These are phyloP conservation scores for Cyclaneusma minus DNA, from an alignment of 2,329 filamentous ascomycete genomes.

Conservation along the genomic window DNA sequence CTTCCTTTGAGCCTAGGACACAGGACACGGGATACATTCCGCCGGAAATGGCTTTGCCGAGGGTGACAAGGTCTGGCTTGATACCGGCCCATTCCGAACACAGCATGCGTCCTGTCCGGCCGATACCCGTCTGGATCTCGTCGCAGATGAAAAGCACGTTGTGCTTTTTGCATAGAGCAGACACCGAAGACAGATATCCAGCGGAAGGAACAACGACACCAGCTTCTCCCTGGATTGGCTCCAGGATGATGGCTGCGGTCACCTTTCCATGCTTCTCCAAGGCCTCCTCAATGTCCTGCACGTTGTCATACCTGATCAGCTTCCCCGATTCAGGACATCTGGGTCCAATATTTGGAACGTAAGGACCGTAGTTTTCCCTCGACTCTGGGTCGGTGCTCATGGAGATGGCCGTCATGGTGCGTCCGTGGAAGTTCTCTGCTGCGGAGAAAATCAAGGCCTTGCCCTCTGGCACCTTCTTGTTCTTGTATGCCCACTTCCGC, in stretches of 20 bases:
- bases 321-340: slow-evolving; percentile 59
- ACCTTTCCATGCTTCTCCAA: slow-evolving; percentile 70
- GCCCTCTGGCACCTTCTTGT: slow-evolving; percentile 74
- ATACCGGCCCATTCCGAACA: slow-evolving; percentile 91
- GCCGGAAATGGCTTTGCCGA: slow-evolving; percentile 95
- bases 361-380: slow-evolving; percentile 91
- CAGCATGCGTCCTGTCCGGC: slow-evolving; percentile 82
- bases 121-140: slow-evolving; percentile 97
- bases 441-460: slow-evolving; percentile 76
- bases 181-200: slow-evolving; percentile 66
- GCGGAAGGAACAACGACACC: slow-evolving; percentile 91
- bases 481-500: slow-evolving; percentile 95
- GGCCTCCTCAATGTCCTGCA: slow-evolving; percentile 65
- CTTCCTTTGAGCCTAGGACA: slow-evolving; percentile 72
- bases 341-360: slow-evolving; percentile 77
- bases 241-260: slow-evolving; percentile 83
- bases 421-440: slow-evolving; percentile 88
- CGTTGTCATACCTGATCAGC: slow-evolving; percentile 73
- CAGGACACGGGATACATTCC: slow-evolving; percentile 98
- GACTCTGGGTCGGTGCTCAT: slow-evolving; percentile 93
- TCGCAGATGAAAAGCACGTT: slow-evolving; percentile 94
- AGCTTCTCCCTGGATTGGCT: slow-evolving; percentile 95
- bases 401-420: slow-evolving; percentile 90
- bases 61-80: slow-evolving; percentile 85
- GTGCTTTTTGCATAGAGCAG: slow-evolving; percentile 82